Evolutionary conservation across 306 rosid genomes (phyloP).

Genomic region (Canavalia ensiformis): DNA sequence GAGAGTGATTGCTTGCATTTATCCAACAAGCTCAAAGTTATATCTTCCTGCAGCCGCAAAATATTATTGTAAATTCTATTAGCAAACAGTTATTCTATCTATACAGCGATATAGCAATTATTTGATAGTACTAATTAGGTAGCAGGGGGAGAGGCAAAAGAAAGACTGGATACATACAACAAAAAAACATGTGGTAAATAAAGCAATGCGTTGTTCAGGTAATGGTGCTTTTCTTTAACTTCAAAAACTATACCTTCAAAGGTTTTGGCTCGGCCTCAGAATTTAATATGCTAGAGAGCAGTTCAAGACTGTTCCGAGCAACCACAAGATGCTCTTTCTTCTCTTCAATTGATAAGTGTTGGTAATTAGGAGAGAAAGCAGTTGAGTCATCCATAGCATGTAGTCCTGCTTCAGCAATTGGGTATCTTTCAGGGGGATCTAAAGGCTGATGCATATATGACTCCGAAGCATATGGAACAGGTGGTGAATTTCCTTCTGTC

Average conservation of each 20-base stretch:
- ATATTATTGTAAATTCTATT: slow-evolving; percentile 37
- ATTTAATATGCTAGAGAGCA: slow-evolving; percentile 73
- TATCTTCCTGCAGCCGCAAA: slow-evolving; percentile 69
- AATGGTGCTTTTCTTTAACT: neutral
- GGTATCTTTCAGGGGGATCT: slow-evolving; percentile 72
- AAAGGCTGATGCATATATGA: slow-evolving; percentile 54
- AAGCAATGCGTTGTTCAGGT: slow-evolving; percentile 15
- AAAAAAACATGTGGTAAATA: slow-evolving; percentile 16
- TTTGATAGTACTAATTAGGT: neutral
- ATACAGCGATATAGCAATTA: neutral
- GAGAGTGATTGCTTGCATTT: slow-evolving; percentile 78
- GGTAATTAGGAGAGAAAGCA: slow-evolving; percentile 53
- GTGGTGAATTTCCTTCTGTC: slow-evolving; percentile 55
- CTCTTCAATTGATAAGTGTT: slow-evolving; percentile 62
- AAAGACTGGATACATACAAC: slow-evolving; percentile 8
- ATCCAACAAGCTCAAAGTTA: slow-evolving; percentile 74
- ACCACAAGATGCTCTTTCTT: slow-evolving; percentile 74
- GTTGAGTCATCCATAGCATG: slow-evolving; percentile 47
- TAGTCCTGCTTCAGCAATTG: slow-evolving; percentile 60
- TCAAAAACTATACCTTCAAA: slow-evolving; percentile 64
- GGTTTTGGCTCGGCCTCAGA: slow-evolving; percentile 75
- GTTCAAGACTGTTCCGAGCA: slow-evolving; percentile 81
- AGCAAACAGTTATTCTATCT: slow-evolving; percentile 23
- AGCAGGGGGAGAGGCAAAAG: neutral
- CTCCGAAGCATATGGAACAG: slow-evolving; percentile 60